Evolutionary conservation across 148 eudicot genomes (phyloP), one percentile per base, ranked within the genome.

Genomic region (Rheum nobile): DNA sequence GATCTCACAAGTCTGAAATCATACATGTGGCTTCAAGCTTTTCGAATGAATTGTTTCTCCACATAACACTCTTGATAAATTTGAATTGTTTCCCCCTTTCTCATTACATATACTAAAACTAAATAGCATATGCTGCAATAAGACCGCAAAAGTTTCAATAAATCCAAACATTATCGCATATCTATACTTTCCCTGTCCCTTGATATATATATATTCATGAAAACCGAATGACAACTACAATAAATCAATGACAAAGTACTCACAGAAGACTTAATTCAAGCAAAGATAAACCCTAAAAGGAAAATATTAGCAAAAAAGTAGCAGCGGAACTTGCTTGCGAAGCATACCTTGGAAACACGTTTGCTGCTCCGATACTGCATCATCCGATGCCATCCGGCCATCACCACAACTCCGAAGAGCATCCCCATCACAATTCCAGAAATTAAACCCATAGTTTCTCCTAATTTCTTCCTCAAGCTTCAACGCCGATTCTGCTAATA

Each of bases 341-440:
- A 31, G 24, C 28, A 37, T 80, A 94, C 97, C 97, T 91, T 91
- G 2, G 89, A 75, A 47, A 80, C 65, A 8, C 98, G 97, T 80
- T 94, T 88, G 19, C 74, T 82, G 81, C 85, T 81, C 31, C 98
- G 86, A 67, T 88, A 81, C 44, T 74, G 73, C 98, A 94, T 94
- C 98, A 94, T 94, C 9, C 87, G 87, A 24, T 76, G 80, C 98
- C 93, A 94, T 35, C 93, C 98, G 26, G 96, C 96, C 98, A 94
- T 91, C 72, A 91, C 71, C 5, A 82, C 93, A 59, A 94, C 79
- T 80, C 98, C 98, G 34, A 85, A 76, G 19, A 90, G 41, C 75
- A 84, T 85, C 82, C 98, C 97, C 81, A 90, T 84, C 80, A 94
- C 71, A 42, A 91, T 73, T 69, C 98, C 98, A 34, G 97, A 88